A percentile compares a stretch with the other conserved stretches of the same genome.
Conservation (phyloP, 345 rosid species). For the Sapria himalayana region DNA sequence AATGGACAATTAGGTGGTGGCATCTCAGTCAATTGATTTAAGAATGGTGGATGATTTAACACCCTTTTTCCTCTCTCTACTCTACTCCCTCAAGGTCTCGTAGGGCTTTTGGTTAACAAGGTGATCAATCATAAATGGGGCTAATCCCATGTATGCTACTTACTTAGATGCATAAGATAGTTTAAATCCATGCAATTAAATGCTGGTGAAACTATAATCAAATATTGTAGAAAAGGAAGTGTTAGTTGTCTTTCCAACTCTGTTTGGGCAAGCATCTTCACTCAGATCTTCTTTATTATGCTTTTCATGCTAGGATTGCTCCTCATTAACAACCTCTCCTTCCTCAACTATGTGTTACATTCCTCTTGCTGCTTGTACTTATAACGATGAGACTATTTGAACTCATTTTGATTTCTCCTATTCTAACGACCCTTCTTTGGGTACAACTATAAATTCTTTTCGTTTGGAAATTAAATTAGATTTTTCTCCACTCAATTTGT, state of each 20-base stretch:
- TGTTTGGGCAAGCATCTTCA: too few species aligned
- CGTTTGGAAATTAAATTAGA: too few species aligned
- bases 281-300: too few species aligned
- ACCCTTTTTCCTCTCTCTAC: not conserved
- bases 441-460: too few species aligned
- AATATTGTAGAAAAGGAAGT: not conserved
- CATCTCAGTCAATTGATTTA: not conserved
- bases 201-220: not conserved
- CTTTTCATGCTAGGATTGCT: too few species aligned
- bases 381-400: too few species aligned
- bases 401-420: too few species aligned
- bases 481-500: too few species aligned
- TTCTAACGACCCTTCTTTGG: too few species aligned
- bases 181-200: not conserved
- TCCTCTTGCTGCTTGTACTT: too few species aligned
- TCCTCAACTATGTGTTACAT: too few species aligned
- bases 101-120: not conserved
- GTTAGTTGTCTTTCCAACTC: not conserved
- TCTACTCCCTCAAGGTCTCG: not conserved
- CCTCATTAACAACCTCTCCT: too few species aligned
- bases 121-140: not conserved
- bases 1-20: not conserved
- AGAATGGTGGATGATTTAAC: not conserved
- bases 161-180: not conserved
- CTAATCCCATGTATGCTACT: not conserved